phyloP scores from a whole-genome alignment of 139 green algal genomes.

The Auxenochlorella pyrenoidosa region DNA sequence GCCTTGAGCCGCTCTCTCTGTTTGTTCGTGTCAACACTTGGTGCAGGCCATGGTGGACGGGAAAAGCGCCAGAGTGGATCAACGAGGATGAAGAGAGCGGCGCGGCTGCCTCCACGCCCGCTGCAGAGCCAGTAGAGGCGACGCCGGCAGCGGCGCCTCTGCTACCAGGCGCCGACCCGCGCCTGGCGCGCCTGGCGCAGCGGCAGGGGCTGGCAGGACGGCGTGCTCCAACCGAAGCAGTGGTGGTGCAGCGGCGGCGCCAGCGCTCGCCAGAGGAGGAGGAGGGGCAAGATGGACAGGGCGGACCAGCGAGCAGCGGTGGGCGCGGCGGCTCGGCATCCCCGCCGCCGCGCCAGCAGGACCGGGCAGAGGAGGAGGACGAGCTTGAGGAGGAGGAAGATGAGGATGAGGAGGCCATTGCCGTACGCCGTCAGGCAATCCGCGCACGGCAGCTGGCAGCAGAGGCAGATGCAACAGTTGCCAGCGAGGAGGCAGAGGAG shows the following conservation, averaged over 20 bases:
- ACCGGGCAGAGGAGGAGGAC: background rate
- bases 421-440: conserved; percentile 58
- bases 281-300: background rate
- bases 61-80: conserved; percentile 13
- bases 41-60: background rate
- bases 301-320: too few relatives aligned
- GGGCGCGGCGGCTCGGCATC: too few relatives aligned
- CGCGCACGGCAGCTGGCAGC: conserved; percentile 58
- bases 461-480: conserved; percentile 13
- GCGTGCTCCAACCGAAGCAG: background rate
- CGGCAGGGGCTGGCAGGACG: background rate
- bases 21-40: background rate
- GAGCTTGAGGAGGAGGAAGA: conserved; percentile 41
- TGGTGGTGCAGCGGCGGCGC: conserved; percentile 2
- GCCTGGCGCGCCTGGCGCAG: background rate
- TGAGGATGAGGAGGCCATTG: conserved; percentile 67
- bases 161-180: background rate
- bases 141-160: background rate
- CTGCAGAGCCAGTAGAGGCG: background rate
- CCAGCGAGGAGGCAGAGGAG: conserved; percentile 35
- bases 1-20: too few relatives aligned
- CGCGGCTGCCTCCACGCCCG: too few relatives aligned
- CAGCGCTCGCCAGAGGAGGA: background rate
- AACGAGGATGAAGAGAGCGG: background rate
- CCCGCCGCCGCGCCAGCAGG: too few relatives aligned